Evolutionary conservation across 495 filamentous ascomycete species (phyloP).

Genomic region (Hypomontagnella submonticulosa): DNA sequence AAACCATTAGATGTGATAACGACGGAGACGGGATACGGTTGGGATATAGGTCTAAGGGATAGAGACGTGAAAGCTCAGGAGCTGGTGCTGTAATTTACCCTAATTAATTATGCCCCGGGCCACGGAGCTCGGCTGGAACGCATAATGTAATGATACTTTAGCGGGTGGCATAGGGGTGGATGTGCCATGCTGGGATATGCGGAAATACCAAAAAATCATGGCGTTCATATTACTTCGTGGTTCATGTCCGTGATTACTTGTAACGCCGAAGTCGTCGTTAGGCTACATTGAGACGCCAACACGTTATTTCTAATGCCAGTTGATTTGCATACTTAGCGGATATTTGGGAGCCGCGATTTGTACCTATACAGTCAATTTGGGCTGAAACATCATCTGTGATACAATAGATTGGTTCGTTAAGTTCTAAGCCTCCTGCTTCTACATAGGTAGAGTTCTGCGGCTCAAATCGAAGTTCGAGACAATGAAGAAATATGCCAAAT

Average conservation of each 20-base stretch:
- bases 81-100: constrained; percentile 13
- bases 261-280: no score
- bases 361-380: no score
- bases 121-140: constrained; percentile 34
- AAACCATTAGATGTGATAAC: constrained; percentile 15
- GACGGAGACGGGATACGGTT: constrained; percentile 1
- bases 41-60: background rate
- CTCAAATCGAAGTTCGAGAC: constrained; percentile 14
- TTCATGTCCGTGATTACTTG: no score
- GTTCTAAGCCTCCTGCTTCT: no score
- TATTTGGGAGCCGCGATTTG: no score
- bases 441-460: constrained; percentile 4
- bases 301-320: no score
- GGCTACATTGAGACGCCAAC: no score
- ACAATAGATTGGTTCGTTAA: no score
- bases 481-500: background rate
- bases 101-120: constrained; percentile 37
- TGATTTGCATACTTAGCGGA: no score
- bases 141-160: constrained; percentile 42
- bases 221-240: background rate
- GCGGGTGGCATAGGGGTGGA: constrained; percentile 9
- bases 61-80: constrained; percentile 5
- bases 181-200: constrained; percentile 15
- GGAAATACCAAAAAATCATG: constrained; percentile 6
- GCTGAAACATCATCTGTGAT: no score